A percentile compares a stretch with the other conserved stretches of the same genome.
Evolutionary conservation across 1,284 basidiomycete genomes (phyloP).

Genomic region (Omphalotus olearius): DNA sequence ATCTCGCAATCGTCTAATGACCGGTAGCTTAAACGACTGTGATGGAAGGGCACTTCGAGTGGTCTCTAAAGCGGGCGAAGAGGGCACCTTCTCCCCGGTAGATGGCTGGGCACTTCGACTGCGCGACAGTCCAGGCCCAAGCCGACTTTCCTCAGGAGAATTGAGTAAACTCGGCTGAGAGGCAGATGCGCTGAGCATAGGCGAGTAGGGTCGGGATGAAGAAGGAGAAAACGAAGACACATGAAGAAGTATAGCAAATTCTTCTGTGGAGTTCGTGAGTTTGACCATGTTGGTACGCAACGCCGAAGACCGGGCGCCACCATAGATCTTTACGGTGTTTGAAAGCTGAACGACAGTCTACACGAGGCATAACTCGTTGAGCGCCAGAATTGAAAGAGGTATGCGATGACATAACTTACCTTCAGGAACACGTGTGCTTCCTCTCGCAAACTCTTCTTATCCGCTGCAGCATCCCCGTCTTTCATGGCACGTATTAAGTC

Average conservation of each 20-base stretch:
- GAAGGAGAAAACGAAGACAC: conserved; percentile 73
- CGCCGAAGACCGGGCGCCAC: conserved; percentile 47
- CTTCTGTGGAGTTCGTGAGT: conserved; percentile 73
- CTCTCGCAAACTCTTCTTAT: conserved; percentile 59
- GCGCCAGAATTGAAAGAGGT: conserved; percentile 1
- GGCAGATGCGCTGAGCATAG: conserved; percentile 34
- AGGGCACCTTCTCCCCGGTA: conserved; percentile 35
- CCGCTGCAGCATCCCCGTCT: conserved; percentile 40
- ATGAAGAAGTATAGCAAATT: conserved; percentile 73
- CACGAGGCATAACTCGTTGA: conserved; percentile 13
- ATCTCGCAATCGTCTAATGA: conserved; percentile 12
- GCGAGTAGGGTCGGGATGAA: conserved; percentile 53
- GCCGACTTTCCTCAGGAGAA: conserved; percentile 22
- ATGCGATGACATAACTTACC: conserved; percentile 54
- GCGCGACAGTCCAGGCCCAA: conserved; percentile 53
- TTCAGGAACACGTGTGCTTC: conserved; percentile 72
- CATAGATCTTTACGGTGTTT: conserved; percentile 58
- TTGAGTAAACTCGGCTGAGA: conserved; percentile 17
- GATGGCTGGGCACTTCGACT: conserved; percentile 53
- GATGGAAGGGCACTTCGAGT: conserved; percentile 29
- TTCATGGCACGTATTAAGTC: conserved; percentile 50
- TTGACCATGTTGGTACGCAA: conserved; percentile 65
- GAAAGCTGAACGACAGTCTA: conserved; percentile 69
- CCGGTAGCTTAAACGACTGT: conserved; percentile 14
- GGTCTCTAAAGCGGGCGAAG: conserved; percentile 31